Conservation (phyloP, 2,329 filamentous ascomycete species). For the Fusarium mangiferae region DNA sequence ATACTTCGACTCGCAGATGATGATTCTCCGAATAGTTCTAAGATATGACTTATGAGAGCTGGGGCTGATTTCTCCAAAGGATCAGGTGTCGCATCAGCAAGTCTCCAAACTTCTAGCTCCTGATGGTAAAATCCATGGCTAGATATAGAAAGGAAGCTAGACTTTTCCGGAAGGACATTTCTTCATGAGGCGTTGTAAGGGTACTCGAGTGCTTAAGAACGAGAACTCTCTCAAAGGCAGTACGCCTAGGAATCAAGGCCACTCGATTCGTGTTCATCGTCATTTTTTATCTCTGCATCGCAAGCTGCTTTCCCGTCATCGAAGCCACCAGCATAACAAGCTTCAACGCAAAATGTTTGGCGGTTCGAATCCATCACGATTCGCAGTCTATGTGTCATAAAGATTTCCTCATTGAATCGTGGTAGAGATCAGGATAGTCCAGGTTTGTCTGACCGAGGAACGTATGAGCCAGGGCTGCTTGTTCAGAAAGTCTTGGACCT, state of each 20-base stretch:
- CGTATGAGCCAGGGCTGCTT: background rate
- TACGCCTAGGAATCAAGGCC: background rate
- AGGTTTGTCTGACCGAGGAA: background rate
- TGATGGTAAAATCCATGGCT: background rate
- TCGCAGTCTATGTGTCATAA: background rate
- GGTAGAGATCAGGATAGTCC: background rate
- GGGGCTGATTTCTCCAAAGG: background rate
- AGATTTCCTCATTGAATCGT: background rate
- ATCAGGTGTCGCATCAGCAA: background rate
- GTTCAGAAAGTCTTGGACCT: background rate
- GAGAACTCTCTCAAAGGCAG: background rate
- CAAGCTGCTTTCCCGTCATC: background rate
- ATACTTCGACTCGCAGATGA: background rate
- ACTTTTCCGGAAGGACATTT: background rate
- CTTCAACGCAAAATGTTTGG: background rate
- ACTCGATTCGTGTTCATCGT: background rate
- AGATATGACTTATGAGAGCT: background rate
- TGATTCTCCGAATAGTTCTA: background rate
- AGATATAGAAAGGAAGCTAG: background rate
- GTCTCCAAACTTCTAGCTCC: background rate
- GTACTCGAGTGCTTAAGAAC: background rate
- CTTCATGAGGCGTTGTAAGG: rapidly evolving
- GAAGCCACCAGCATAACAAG: background rate
- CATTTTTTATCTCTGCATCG: no score
- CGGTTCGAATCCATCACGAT: background rate